These are phyloP conservation scores for Prunus kanzakura DNA, from an alignment of 306 rosid species.

Conservation along the genomic window DNA sequence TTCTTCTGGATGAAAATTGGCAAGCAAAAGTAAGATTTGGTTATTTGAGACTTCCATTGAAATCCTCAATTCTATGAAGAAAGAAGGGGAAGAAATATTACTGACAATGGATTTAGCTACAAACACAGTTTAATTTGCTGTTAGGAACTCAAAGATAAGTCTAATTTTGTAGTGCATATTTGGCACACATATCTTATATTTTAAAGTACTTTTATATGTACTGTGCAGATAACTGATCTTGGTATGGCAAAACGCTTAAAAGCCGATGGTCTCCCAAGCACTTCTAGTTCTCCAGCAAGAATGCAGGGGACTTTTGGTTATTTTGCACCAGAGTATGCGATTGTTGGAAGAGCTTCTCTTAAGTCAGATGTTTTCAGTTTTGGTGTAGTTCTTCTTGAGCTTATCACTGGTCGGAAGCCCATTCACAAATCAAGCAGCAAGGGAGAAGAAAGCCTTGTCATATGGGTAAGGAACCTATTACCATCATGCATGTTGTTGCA, in stretches of 20 bases:
- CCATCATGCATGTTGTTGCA: not conserved
- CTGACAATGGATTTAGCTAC: not conserved
- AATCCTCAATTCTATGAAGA: not conserved
- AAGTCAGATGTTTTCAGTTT: slow-evolving; percentile 95
- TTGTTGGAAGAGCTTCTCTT: slow-evolving; percentile 80
- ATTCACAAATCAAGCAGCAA: slow-evolving; percentile 63
- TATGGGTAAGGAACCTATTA: slow-evolving; percentile 59
- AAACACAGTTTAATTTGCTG: slow-evolving; percentile 8
- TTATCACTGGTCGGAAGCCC: slow-evolving; percentile 83
- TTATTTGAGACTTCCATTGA: slow-evolving; percentile 19
- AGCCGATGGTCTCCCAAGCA: slow-evolving; percentile 65
- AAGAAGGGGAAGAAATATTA: not conserved
- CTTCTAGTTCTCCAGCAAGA: slow-evolving; percentile 86
- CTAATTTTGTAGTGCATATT: not conserved
- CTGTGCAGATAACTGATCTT: slow-evolving; percentile 86
- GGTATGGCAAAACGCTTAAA: slow-evolving; percentile 85
- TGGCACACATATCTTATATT: not conserved
- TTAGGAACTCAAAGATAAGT: not conserved
- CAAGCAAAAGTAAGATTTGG: slow-evolving; percentile 67
- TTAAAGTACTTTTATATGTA: slow-evolving; percentile 5
- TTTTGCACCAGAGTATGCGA: slow-evolving; percentile 98
- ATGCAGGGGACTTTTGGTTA: slow-evolving; percentile 99
- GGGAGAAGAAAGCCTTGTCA: slow-evolving; percentile 91
- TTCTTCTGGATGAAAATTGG: slow-evolving; percentile 85
- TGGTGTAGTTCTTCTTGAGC: slow-evolving; percentile 98